Evolutionary conservation across 495 filamentous ascomycete genomes (phyloP).

Genomic region (Penicillium crystallinum): DNA sequence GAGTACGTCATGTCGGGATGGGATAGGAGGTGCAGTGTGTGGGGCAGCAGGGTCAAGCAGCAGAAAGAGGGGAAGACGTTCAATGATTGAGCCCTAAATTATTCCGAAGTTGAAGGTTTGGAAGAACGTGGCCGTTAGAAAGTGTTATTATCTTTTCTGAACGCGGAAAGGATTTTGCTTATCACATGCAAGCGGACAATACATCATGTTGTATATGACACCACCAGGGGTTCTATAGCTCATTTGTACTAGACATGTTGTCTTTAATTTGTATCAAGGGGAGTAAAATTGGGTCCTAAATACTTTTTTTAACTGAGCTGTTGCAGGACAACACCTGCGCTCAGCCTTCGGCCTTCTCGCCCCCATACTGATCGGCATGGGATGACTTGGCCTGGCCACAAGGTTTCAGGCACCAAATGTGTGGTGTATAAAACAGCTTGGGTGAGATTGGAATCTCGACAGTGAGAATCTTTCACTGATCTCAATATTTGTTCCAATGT

Average conservation of each 20-base stretch:
- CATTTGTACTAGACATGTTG: too few relatives aligned
- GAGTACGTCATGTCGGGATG: slow-evolving; percentile 31
- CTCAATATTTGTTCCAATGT: slow-evolving; percentile 20
- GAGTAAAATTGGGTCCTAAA: neutral
- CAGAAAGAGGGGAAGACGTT: slow-evolving; percentile 2
- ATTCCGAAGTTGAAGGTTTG: neutral
- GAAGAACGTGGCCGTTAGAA: slow-evolving; percentile 2
- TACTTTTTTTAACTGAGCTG: neutral
- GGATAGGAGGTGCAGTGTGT: neutral
- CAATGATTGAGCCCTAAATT: neutral
- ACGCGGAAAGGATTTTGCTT: slow-evolving; percentile 26
- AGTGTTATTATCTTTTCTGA: slow-evolving; percentile 27
- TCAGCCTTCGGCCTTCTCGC: slow-evolving; percentile 28
- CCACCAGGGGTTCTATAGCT: too few relatives aligned
- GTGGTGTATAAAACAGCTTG: slow-evolving; percentile 38
- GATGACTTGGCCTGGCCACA: slow-evolving; percentile 38
- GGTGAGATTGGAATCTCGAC: slow-evolving; percentile 6
- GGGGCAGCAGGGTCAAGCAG: neutral
- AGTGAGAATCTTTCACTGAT: slow-evolving; percentile 14
- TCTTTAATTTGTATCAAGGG: neutral
- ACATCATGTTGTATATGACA: slow-evolving; percentile 13
- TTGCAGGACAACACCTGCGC: slow-evolving; percentile 37
- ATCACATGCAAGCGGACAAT: slow-evolving; percentile 27
- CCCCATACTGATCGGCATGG: slow-evolving; percentile 48
- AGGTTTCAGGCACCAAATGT: slow-evolving; percentile 15